Evolutionary conservation across 345 rosid genomes (phyloP).

Genomic region (Melaleuca alternifolia): DNA sequence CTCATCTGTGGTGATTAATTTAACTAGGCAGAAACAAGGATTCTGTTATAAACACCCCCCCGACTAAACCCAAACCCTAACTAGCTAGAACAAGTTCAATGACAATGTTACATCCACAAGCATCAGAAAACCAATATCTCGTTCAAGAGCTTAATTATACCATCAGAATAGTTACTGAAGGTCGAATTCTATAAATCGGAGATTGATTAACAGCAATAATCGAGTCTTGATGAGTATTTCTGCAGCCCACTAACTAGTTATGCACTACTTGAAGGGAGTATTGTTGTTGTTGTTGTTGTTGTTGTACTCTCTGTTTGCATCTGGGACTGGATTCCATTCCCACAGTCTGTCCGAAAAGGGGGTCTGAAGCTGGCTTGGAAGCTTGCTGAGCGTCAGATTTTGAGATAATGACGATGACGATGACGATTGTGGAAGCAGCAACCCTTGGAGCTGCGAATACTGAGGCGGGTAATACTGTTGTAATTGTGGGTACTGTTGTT

Average conservation of each 20-base stretch:
- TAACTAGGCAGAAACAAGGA: not conserved
- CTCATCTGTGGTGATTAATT: not conserved
- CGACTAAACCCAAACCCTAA: not conserved
- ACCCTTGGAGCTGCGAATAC: constrained; percentile 9
- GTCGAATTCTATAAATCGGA: not conserved
- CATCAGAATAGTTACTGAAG: not conserved
- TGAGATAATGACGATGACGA: constrained; percentile 18
- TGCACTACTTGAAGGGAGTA: constrained; percentile 48
- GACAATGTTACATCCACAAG: not conserved
- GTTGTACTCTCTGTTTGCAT: constrained; percentile 39
- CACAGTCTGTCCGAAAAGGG: constrained; percentile 49
- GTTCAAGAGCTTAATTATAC: not conserved
- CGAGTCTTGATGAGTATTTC: not conserved
- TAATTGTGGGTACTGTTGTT: constrained; percentile 22
- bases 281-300: constrained; percentile 30
- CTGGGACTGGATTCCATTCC: constrained; percentile 87
- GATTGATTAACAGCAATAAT: not conserved
- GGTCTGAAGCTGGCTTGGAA: constrained; percentile 15
- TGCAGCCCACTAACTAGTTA: not conserved
- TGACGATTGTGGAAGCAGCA: constrained; percentile 26
- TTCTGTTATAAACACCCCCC: not conserved
- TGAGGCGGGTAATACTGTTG: constrained; percentile 30
- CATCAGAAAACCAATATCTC: not conserved
- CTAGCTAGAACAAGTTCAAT: not conserved
- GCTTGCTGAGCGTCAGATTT: not conserved